Evolutionary conservation across 139 green algal genomes (phyloP), one percentile per base, ranked within the genome.

Genomic region (Chlorella sp.): DNA sequence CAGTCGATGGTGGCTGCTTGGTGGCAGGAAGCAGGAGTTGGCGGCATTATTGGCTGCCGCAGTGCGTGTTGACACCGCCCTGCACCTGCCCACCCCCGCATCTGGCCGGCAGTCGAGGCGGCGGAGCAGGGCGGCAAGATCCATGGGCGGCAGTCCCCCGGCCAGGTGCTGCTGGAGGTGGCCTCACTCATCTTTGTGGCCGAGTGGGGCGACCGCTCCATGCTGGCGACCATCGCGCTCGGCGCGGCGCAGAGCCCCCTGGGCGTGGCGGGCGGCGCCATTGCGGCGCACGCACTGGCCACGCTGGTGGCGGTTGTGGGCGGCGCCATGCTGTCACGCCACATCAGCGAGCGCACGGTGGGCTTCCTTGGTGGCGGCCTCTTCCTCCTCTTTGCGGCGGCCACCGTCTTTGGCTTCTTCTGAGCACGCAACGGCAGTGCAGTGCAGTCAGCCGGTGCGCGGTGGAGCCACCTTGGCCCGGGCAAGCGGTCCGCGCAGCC

Each of bases 141-240:
- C 30, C 69, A 55, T 56, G 38, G 23, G 1, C 44, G 39, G 47
- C 72, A 51, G 73, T 21, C 55, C 2, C n/a, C 63, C 25, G n/a
- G 17, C 32, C 38, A 86, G 57, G 82, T 84, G 81, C 57, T 74
- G 55, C 9, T 80, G 81, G 30, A 55, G 72, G 57, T 89, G 96
- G 93, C 89, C 12, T 89, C 87, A 0, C 89, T 99, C 30, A 97
- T 98, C 51, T 99, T 99, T 88, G 87, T 98, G 38, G 96, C 97
- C 6, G 97, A 98, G 86, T 98, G 96, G 96, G 96, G 96, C 21
- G 96, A 98, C 92, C 84, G 91, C 39, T 98, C 95, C 60, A 99
- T 99, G 97, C 91, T 99, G 41, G 96, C 97, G 11, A 99, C 97
- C 34, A 97, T 99, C 65, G 97, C 96, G 0, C 87, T 99, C 47